Evolutionary conservation across 2,329 filamentous ascomycete species (phyloP).

Genomic region (Trichoderma hamatum): DNA sequence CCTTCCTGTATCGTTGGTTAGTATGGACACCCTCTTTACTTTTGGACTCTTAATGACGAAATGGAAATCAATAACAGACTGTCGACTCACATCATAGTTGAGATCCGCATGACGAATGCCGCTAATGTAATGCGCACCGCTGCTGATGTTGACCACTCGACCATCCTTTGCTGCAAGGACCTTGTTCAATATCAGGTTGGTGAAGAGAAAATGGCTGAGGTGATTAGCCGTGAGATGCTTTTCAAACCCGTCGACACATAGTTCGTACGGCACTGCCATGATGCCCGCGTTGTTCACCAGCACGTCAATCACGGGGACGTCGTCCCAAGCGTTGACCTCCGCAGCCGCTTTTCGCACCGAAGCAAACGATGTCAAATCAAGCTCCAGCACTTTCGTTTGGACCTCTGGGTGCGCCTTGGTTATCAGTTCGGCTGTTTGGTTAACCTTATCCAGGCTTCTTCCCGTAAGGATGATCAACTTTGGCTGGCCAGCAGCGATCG

Average conservation of each 20-base stretch:
- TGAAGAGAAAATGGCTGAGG: conserved; percentile 51
- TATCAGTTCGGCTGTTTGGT: conserved; percentile 44
- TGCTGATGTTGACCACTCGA: conserved; percentile 49
- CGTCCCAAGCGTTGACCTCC: conserved; percentile 36
- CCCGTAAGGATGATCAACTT: conserved; percentile 50
- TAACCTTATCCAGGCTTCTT: conserved; percentile 46
- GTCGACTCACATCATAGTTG: conserved; percentile 37
- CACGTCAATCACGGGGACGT: conserved; percentile 40
- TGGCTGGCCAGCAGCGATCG: conserved; percentile 46
- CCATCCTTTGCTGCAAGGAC: conserved; percentile 41
- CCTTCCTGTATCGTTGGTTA: conserved; percentile 32
- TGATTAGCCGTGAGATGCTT: conserved; percentile 51
- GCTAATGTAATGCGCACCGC: conserved; percentile 37
- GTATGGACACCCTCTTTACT: background rate
- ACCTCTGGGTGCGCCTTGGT: conserved; percentile 38
- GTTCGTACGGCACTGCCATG: conserved; percentile 42
- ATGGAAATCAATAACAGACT: background rate
- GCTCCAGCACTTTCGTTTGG: conserved; percentile 35
- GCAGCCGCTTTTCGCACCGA: conserved; percentile 43
- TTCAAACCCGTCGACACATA: conserved; percentile 46
- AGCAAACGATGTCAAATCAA: conserved; percentile 45
- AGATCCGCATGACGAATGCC: conserved; percentile 41
- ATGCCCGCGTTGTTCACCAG: conserved; percentile 52
- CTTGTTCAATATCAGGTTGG: conserved; percentile 49
- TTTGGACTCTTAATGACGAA: background rate